Evolutionary conservation across 108 stramenopile genomes (phyloP).

Genomic region (Pseudonitzschia delicatissima): DNA sequence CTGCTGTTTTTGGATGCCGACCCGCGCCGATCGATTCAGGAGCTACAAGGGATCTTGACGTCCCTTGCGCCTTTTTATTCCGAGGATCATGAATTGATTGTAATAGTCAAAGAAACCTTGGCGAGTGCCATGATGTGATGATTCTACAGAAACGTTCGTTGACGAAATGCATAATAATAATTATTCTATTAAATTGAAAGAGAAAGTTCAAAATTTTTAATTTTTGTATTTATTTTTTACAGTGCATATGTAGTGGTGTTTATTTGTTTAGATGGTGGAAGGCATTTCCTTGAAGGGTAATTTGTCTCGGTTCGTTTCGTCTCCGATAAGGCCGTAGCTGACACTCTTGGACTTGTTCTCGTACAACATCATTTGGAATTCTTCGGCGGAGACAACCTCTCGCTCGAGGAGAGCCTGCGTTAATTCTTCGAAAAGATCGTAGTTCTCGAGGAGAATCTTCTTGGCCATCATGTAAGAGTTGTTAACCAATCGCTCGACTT

Average conservation of each 20-base stretch:
- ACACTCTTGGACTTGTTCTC: constrained; percentile 74
- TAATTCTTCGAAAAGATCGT: constrained; percentile 77
- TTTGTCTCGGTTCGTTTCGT: constrained; percentile 61
- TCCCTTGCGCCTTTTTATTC: constrained; percentile 13
- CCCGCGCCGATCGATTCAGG: constrained; percentile 20
- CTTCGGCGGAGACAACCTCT: constrained; percentile 92
- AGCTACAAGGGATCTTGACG: constrained; percentile 14
- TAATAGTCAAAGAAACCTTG: constrained; percentile 2
- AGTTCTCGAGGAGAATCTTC: constrained; percentile 79
- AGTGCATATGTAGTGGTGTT: neutral
- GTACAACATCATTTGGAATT: constrained; percentile 92
- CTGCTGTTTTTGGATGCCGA: constrained; percentile 25
- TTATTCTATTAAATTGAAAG: too few species aligned
- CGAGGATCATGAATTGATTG: constrained; percentile 27
- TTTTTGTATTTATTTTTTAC: neutral
- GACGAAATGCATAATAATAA: too few species aligned
- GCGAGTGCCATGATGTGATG: constrained; percentile 8
- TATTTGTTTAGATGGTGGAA: neutral
- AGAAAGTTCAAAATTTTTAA: neutral
- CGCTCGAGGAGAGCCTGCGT: constrained; percentile 81
- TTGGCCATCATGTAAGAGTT: constrained; percentile 90
- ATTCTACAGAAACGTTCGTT: too few species aligned
- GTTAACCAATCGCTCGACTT: constrained; percentile 93
- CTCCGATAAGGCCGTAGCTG: constrained; percentile 73
- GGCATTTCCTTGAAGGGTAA: constrained; percentile 74